Evolutionary conservation across 441 rosid species (phyloP), one percentile per base, ranked within the genome.

Genomic region (Lepidium campestre): DNA sequence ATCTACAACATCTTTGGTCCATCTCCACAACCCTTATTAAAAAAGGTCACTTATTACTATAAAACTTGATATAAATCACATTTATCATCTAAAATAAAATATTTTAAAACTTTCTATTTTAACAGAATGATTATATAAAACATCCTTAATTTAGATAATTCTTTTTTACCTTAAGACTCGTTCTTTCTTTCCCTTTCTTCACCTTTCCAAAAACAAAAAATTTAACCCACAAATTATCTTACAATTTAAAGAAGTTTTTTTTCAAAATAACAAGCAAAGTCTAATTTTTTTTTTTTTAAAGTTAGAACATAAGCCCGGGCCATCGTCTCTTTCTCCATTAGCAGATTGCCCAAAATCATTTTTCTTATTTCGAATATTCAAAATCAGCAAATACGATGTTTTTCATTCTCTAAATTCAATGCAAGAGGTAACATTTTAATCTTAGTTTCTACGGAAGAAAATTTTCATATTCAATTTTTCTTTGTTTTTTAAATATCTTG

Each of bases 351-450:
- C 10, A 17, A 25, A 58, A 22, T 10, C 22, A 8, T 6, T 40
- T 40, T 6, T 14, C 4, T 41, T 15, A 23, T 0, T 35, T 70
- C 19, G 5, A 29, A 47, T 2, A 54, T 36, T 11, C 41, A 65
- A 5, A 17, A 14, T 40, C 41, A 49, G 25, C 52, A 10, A 65
- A 58, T 58, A 36, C 19, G n/a, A 66, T 73, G 67, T 52, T 59
- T 46, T 22, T 1, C 29, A 52, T 23, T 11, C 64, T 67, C 52
- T 73, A 61, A 67, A 37, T 54, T 59, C 77, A 15, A 73, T 67
- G 77, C 68, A 73, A 66, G 77, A 73, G 63, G 68, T 60, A 66
- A 65, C 29, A 42, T 52, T 13, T 65, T 6, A 19, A 72, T 41
- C 29, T 29, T 14, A n/a, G 27, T 46, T 47, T 40, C 0, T 2